These are phyloP conservation scores for Fraxinus floribunda DNA, from an alignment of 305 asterid species.

Conservation along the genomic window DNA sequence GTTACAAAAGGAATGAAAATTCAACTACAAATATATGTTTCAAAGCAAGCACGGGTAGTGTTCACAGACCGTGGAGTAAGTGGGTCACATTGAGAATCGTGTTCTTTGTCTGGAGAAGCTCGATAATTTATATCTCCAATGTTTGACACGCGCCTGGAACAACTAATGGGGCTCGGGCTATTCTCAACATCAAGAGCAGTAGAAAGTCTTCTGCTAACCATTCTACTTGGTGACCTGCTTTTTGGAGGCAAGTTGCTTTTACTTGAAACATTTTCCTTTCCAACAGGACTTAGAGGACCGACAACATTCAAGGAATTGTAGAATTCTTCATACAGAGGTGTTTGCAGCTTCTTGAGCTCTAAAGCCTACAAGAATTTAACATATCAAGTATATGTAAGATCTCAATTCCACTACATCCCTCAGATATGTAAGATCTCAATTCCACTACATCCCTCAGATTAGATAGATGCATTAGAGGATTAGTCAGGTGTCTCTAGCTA, in stretches of 20 bases:
- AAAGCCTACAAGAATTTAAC: slow-evolving; percentile 51
- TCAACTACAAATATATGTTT: background rate
- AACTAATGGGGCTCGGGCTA: slow-evolving; percentile 60
- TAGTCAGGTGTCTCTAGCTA: background rate
- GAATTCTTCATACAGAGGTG: slow-evolving; percentile 84
- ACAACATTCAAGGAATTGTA: slow-evolving; percentile 74
- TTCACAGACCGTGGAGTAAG: slow-evolving; percentile 66
- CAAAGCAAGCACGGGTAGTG: background rate
- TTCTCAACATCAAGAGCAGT: slow-evolving; percentile 60
- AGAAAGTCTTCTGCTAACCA: slow-evolving; percentile 69
- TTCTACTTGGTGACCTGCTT: slow-evolving; percentile 78
- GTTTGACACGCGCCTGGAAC: slow-evolving; percentile 68
- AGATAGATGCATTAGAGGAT: background rate
- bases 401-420: background rate
- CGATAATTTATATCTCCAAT: slow-evolving; percentile 48
- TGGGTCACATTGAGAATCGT: slow-evolving; percentile 54
- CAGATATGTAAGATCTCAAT: slow-evolving; percentile 5
- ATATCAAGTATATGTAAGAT: slow-evolving; percentile 11
- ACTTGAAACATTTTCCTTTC: slow-evolving; percentile 71
- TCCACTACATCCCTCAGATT: background rate
- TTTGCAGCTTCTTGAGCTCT: slow-evolving; percentile 87
- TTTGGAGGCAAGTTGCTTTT: slow-evolving; percentile 87
- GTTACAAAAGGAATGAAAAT: background rate
- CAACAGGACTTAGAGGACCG: slow-evolving; percentile 55
- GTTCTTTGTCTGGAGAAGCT: slow-evolving; percentile 63